These are phyloP conservation scores for Biscogniauxia sp. DNA, from an alignment of 2,329 filamentous ascomycete genomes.

Conservation along the genomic window DNA sequence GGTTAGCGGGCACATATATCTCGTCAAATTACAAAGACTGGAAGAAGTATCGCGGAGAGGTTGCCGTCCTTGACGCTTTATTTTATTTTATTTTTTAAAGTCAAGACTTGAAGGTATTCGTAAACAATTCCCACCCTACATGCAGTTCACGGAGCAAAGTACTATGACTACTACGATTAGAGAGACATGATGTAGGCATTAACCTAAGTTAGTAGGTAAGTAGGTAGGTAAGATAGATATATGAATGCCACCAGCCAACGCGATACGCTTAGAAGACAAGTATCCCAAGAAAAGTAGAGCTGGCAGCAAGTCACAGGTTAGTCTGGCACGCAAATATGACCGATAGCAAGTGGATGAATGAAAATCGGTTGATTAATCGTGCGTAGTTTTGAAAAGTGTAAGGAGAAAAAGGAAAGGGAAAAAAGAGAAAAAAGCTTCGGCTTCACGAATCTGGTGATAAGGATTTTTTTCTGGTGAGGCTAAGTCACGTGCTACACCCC, in stretches of 20 bases:
- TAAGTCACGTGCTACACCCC: constrained; percentile 9
- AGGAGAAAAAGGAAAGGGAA: constrained; percentile 35
- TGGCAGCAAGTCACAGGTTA: constrained; percentile 35
- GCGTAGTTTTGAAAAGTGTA: constrained; percentile 46
- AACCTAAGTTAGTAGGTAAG: too few species aligned
- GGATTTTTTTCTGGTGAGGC: not conserved
- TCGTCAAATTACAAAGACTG: too few species aligned
- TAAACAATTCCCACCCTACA: too few species aligned
- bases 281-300: constrained; percentile 19
- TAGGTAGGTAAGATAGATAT: constrained; percentile 17
- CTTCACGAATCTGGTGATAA: not conserved
- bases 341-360: constrained; percentile 50
- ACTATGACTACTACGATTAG: too few species aligned
- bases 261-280: constrained; percentile 22
- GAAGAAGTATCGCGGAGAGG: too few species aligned
- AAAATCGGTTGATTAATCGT: constrained; percentile 61
- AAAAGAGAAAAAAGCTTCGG: constrained; percentile 9
- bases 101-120: too few species aligned
- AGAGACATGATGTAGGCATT: too few species aligned
- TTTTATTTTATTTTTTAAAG: too few species aligned
- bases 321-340: constrained; percentile 63
- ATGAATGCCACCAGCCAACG: constrained; percentile 28
- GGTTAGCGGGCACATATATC: not conserved
- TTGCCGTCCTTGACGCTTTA: too few species aligned
- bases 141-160: too few species aligned